phyloP scores from a whole-genome alignment of 345 rosid species.

The Iberis pinnata region DNA sequence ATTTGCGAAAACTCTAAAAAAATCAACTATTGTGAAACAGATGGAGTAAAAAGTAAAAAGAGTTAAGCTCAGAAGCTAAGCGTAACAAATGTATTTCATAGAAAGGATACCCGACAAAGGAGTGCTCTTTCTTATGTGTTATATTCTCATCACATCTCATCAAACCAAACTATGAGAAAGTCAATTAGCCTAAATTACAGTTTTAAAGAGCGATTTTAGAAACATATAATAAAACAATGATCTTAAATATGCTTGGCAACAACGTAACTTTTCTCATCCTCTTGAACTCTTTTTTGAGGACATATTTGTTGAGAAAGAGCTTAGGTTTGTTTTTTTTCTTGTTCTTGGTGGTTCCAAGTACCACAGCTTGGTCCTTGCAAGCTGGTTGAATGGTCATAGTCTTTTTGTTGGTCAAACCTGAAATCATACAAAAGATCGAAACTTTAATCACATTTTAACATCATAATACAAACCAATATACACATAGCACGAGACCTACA shows the following conservation, averaged over 20 bases:
- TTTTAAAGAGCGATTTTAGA: too few relatives aligned
- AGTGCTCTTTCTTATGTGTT: constrained; percentile 25
- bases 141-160: constrained; percentile 19
- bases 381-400: constrained; percentile 47
- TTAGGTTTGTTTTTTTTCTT: constrained; percentile 64
- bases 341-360: constrained; percentile 55
- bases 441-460: background rate
- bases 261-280: constrained; percentile 69
- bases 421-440: background rate
- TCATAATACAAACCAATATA: background rate
- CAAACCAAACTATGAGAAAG: too few relatives aligned
- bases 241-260: constrained; percentile 39
- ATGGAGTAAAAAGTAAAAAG: too few relatives aligned
- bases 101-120: constrained; percentile 19
- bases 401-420: constrained; percentile 64
- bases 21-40: too few relatives aligned
- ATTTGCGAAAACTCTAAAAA: too few relatives aligned
- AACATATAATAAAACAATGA: background rate
- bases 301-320: constrained; percentile 49
- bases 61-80: constrained; percentile 34
- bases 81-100: constrained; percentile 34
- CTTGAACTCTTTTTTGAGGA: constrained; percentile 60
- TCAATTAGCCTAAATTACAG: too few relatives aligned
- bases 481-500: background rate
- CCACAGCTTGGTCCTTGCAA: constrained; percentile 42